phyloP scores from a whole-genome alignment of 257 asterid genomes.

The Ilex aquifolium region DNA sequence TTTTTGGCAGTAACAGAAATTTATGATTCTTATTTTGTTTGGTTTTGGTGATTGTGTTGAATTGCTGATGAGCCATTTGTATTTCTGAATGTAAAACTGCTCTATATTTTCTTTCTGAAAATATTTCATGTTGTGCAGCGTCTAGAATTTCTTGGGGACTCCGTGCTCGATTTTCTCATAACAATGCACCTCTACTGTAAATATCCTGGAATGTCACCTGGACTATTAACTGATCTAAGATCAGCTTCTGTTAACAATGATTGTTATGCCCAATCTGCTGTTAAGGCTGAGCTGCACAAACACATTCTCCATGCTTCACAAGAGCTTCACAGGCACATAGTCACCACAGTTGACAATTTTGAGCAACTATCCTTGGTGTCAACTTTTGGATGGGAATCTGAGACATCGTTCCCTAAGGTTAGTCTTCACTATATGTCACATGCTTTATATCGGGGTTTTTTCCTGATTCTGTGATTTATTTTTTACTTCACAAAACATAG shows the following conservation, averaged over 20 bases:
- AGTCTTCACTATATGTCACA: background rate
- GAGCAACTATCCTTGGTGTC: conserved; percentile 17
- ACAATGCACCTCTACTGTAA: conserved; percentile 48
- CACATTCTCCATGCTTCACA: conserved; percentile 65
- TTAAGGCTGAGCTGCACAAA: conserved; percentile 53
- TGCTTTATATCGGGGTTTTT: conserved; percentile 4
- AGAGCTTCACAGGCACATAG: conserved; percentile 55
- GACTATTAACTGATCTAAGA: conserved; percentile 71
- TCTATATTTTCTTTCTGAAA: background rate
- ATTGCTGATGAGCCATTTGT: no score
- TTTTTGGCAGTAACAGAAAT: no score
- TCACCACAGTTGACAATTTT: conserved; percentile 17
- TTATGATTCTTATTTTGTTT: no score
- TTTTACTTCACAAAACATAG: no score
- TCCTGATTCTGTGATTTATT: background rate
- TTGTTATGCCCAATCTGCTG: conserved; percentile 60
- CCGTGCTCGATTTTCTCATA: conserved; percentile 65
- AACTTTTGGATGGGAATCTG: conserved; percentile 77
- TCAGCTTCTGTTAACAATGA: conserved; percentile 86
- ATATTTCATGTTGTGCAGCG: conserved; percentile 36
- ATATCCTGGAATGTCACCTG: conserved; percentile 61
- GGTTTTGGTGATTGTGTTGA: no score
- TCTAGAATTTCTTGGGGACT: conserved; percentile 87
- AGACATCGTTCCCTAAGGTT: conserved; percentile 62
- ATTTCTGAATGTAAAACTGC: background rate